Base-by-base conservation (phyloP, 106 monocot genomes). In the Acanthochlamys bracteata region DNA sequence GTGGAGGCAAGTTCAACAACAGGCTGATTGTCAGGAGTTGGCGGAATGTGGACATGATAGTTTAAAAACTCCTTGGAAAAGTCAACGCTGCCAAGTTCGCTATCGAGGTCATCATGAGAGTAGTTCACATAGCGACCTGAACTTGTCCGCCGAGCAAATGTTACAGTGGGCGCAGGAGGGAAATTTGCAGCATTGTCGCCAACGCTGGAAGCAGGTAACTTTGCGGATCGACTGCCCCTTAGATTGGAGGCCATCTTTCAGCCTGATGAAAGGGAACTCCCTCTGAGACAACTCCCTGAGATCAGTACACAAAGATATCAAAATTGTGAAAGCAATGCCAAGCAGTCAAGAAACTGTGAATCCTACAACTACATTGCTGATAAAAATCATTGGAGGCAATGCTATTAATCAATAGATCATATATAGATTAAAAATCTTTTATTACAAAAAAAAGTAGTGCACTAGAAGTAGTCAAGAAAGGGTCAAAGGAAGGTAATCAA, bases 101-200 rank as follows among this genome's bases (percentile, higher is more conserved):
- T 80, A 49, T 83, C 88, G 3, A 83, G 68, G 55, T 78, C 78
- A 11, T 83, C 83, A 1, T 64, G 69, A 19, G 88, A 83, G 67
- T 78, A 78, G 76, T 73, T 75, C 11, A 88, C 72, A 66, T 83
- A 80, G 22, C 88, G 80, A 20, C 88, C 88, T 3, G 88, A 83
- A 7, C 23, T 51, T 4, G 88, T 77, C 19, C 88, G 75, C 11
- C 83, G 80, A 15, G 72, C 75, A 56, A 83, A 83, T 16, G 68
- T 63, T 16, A 81, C 83, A 1, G 76, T 63, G 3, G 70, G 74
- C 0, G 59, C 68, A 0, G 60, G 53, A 21, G 73, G 76, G 2
- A 46, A 33, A 17, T 47, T 22, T 41, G 65, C 70, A 20, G 57
- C 41, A 7, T 25, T 55, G 24, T 57, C 24, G 25, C 42, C 62